Base-by-base conservation (phyloP, 768 basidiomycete genomes). In the Lactarius tabidus region DNA sequence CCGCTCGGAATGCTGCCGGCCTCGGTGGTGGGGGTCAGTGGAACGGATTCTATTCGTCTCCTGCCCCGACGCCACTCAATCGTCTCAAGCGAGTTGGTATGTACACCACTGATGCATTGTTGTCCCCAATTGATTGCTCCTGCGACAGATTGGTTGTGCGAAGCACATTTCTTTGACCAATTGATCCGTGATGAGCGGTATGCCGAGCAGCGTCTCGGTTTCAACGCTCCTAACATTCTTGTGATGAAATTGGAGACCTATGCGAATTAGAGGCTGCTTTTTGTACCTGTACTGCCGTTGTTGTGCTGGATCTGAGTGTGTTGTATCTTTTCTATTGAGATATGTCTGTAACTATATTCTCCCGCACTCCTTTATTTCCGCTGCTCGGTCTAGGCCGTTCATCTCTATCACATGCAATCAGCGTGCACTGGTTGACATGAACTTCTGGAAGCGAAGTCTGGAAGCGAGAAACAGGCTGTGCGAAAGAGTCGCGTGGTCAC, bases 171-270 rank as follows among this genome's bases (percentile, higher is more conserved):
- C 74, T 91, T 93, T 64, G 90, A 93, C 64, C 79, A 81, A 18
- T 70, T 93, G 62, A 69, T 69, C 14, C 84, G 79, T 72, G 83
- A 87, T 67, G 89, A 91, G 68, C 71, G 70, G 9, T 93, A 92
- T 69, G 78, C 81, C 2, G 69, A 75, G 31, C 72, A 78, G 10
- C 82, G 90, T 7, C 83, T 93, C 33, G 91, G 91, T 1, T 93
- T 84, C 76, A 82, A 80, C 61, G 91, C 91, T 3, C 85, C 90
- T 7, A 93, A 93, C 71, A 82, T 92, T 43, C 90, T 90, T 72
- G 79, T 91, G 43, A 85, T 93, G 87, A 80, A 81, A 61, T 67
- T 90, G 45, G 78, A 79, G 14, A 75, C 79, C n/a, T 86, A 67
- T 33, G 60, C 65, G 8, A 66, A 66, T 35, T 66, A 43, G 54